Percentiles rank a stretch among this genome's conserved stretches.
These are phyloP conservation scores for Fusarium udum DNA, from an alignment of 2,329 filamentous ascomycete genomes.

Conservation along the genomic window DNA sequence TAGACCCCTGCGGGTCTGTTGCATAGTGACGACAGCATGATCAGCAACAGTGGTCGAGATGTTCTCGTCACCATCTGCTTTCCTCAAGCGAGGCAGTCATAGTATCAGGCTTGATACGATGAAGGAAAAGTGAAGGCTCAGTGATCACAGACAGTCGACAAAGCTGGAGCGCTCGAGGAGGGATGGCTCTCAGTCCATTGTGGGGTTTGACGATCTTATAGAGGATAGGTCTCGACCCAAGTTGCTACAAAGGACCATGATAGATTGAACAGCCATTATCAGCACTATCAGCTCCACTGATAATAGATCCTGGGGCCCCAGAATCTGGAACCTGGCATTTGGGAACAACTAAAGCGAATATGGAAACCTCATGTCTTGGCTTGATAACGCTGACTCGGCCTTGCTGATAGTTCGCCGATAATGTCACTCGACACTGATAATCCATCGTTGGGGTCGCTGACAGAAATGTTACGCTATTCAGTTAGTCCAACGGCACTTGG, in stretches of 20 bases:
- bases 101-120: neutral
- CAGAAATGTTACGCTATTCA: neutral
- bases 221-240: neutral
- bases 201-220: neutral
- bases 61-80: neutral
- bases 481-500: neutral
- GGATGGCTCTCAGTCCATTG: neutral
- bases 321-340: neutral
- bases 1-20: neutral
- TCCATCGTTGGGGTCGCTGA: too few species aligned
- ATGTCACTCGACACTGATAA: too few species aligned
- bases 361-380: neutral
- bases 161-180: neutral
- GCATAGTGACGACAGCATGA: neutral
- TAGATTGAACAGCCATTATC: neutral
- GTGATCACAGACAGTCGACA: rapidly evolving
- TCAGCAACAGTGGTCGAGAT: neutral
- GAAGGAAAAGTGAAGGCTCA: rapidly evolving
- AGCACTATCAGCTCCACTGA: neutral
- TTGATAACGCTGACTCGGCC: neutral
- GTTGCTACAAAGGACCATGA: neutral
- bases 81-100: neutral
- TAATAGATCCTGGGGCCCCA: neutral
- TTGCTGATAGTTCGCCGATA: neutral
- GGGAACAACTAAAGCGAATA: neutral